Conservation (phyloP, 148 eudicot genomes). For the Bassia scoparia region DNA sequence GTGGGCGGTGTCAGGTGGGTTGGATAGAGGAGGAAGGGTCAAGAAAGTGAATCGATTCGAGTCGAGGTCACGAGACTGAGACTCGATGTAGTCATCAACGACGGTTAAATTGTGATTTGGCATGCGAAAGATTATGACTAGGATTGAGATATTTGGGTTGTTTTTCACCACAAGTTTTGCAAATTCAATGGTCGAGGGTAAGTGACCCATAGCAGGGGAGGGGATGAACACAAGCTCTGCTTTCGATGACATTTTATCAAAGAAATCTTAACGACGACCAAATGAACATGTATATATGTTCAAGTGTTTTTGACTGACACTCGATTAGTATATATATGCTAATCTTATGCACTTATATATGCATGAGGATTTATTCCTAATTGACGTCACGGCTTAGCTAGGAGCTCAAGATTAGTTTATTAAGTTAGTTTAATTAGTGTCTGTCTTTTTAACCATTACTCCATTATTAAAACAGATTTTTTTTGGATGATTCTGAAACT, state of each 20-base stretch:
- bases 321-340: not conserved
- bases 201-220: conserved; percentile 16
- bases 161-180: conserved; percentile 44
- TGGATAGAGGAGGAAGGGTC: conserved; percentile 23
- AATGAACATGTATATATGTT: too few species aligned
- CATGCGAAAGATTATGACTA: conserved; percentile 28
- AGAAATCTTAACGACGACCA: too few species aligned
- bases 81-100: conserved; percentile 20
- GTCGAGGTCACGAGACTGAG: conserved; percentile 18
- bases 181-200: conserved; percentile 35
- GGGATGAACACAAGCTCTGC: conserved; percentile 6
- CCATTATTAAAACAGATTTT: too few species aligned
- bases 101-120: not conserved
- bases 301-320: not conserved
- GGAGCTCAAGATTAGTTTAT: not conserved
- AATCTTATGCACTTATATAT: not conserved
- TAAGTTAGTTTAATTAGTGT: too few species aligned
- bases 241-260: not conserved
- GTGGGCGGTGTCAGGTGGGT: conserved; percentile 6
- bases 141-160: conserved; percentile 31
- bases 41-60: conserved; percentile 8
- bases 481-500: too few species aligned
- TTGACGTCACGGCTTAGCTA: not conserved
- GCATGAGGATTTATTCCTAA: not conserved
- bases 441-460: too few species aligned